These are phyloP conservation scores for Actinomortierella wolfii DNA, from an alignment of 371 early-diverging fungal species.

Conservation along the genomic window DNA sequence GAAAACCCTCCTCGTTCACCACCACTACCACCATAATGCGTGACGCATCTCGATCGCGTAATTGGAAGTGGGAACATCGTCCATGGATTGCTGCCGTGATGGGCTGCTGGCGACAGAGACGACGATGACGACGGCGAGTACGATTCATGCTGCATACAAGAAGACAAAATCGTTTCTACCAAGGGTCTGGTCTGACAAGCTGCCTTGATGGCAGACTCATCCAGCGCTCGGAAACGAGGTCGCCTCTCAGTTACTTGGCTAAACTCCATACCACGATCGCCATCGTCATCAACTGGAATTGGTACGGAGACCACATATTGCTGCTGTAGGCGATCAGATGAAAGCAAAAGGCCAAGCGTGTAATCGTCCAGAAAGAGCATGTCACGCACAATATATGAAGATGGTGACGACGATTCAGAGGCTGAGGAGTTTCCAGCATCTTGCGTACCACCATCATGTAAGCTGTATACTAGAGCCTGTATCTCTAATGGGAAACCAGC, in stretches of 20 bases:
- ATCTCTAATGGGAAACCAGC: background rate
- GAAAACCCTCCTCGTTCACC: background rate
- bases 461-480: background rate
- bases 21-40: background rate
- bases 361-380: conserved; percentile 19
- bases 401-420: background rate
- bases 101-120: too few species aligned
- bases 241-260: background rate
- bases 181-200: background rate
- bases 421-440: background rate
- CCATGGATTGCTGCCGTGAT: too few species aligned
- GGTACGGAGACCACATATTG: background rate
- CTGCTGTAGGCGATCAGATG: background rate
- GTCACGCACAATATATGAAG: conserved; percentile 8
- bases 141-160: background rate
- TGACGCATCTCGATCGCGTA: conserved; percentile 14
- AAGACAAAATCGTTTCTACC: background rate
- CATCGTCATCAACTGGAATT: background rate
- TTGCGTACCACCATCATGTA: background rate
- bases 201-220: background rate
- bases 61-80: conserved; percentile 17
- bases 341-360: conserved; percentile 9
- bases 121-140: background rate
- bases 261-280: background rate
- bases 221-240: background rate